Base-by-base conservation (phyloP, 371 early-diverging fungal species). In the Mortierella sp. region DNA sequence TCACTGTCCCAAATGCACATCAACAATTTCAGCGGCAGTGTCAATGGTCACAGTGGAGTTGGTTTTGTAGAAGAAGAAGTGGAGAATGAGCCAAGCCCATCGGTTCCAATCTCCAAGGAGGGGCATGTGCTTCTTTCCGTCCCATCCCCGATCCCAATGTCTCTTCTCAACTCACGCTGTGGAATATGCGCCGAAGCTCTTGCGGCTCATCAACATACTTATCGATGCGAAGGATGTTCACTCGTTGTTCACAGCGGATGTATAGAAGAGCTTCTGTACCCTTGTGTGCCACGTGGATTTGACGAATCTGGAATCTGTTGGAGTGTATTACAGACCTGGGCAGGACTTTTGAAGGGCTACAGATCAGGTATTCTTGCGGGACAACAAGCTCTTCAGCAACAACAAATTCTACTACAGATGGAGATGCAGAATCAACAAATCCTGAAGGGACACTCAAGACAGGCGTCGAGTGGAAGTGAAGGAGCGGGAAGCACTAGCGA, bases 291-390 rank as follows among this genome's bases (percentile, higher is more conserved):
- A 24, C 84, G 85, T 13, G 88, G 90, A 43, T 94, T 94, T 75
- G 88, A 93, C 67, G 95, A 94, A 69, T 74, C 85, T 32, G 92
- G 91, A 58, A 88, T 95, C 32, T 90, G 89, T 59, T 85, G 87
- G 60, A 87, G 91, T 7, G 94, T 94, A 43, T 77, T 95, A 60
- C 91, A 92, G 65, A 89, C 93, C 82, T 94, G 94, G 86, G 93
- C 94, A 3, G 92, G 94, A 0, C 83, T 95, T 19, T 76, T 95
- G 58, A 92, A 90, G 69, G 87, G 91, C 61, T 95, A 95, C 77
- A 84, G 96, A 48, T 58, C 87, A 11, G 89, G 89, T 0, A 86
- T 89, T 67, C 68, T 84, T 38, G 84, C 86, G 43, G 81, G 83
- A 41, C 62, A 43, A 41, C 22, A 75, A 8, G 82, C 85, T 21